These are phyloP conservation scores for Cylindrotheca closterium DNA, from an alignment of 108 stramenopile species.

Conservation along the genomic window DNA sequence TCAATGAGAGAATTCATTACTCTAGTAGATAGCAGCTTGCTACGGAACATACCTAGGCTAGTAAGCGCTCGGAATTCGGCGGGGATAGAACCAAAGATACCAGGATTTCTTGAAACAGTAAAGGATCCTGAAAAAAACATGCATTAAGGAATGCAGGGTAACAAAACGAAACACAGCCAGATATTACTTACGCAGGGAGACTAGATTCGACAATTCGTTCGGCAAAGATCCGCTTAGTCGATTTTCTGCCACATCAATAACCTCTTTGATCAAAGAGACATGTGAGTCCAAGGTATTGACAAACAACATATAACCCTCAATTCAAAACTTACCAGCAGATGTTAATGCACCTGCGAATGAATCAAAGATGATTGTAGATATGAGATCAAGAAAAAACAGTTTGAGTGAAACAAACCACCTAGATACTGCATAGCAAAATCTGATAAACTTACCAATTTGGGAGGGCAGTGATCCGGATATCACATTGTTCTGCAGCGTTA, in stretches of 20 bases:
- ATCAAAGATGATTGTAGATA: background rate
- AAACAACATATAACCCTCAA: background rate
- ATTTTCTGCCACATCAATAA: constrained; percentile 19
- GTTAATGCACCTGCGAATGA: background rate
- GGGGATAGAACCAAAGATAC: constrained; percentile 19
- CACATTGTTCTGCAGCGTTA: constrained; percentile 14
- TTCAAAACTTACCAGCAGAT: background rate
- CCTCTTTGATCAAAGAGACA: constrained; percentile 11
- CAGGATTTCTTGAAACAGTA: background rate
- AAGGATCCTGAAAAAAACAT: background rate
- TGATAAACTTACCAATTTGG: constrained; percentile 14
- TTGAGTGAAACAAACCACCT: background rate
- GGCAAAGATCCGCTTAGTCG: constrained; percentile 23
- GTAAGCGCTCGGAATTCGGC: constrained; percentile 28
- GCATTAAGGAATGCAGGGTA: too few species aligned
- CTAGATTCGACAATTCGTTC: constrained; percentile 4
- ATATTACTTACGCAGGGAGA: background rate
- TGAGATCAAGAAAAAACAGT: background rate
- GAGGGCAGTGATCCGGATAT: constrained; percentile 24
- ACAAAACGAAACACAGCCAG: too few species aligned
- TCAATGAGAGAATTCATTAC: too few species aligned
- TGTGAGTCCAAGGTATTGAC: background rate
- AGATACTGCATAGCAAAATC: background rate
- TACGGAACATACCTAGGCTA: background rate
- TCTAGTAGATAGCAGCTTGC: too few species aligned